Percentiles rank a stretch among this genome's conserved stretches.
phyloP scores from a whole-genome alignment of 2,329 filamentous ascomycete genomes.

The Cladosporium sp. region DNA sequence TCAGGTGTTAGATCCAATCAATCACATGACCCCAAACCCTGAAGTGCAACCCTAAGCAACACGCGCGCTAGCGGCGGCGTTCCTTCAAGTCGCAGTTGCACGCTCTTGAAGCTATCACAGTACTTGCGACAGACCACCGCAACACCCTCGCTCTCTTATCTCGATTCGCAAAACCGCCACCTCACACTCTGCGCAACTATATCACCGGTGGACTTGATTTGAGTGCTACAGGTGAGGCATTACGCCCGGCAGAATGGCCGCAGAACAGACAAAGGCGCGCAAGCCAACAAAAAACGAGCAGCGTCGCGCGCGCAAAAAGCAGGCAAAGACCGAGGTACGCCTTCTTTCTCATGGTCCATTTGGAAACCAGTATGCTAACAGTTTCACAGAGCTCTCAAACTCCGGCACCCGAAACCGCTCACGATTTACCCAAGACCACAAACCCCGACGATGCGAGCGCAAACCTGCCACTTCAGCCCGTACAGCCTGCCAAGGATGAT shows the following conservation, averaged over 20 bases:
- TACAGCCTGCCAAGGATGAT: constrained; percentile 30
- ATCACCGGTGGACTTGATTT: not conserved
- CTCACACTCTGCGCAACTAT: not conserved
- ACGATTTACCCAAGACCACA: constrained; percentile 23
- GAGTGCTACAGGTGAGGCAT: constrained; percentile 22
- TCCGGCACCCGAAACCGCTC: constrained; percentile 28
- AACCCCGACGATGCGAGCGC: constrained; percentile 23
- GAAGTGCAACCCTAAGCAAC: not conserved
- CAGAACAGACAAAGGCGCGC: constrained; percentile 34
- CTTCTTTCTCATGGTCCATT: not conserved
- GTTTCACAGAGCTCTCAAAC: constrained; percentile 32
- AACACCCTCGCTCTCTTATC: not conserved
- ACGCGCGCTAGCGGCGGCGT: constrained; percentile 2
- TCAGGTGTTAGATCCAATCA: not conserved
- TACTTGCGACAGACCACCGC: not conserved
- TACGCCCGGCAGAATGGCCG: constrained; percentile 38
- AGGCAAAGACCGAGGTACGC: constrained; percentile 66
- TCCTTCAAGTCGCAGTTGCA: not conserved
- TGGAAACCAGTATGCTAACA: not conserved
- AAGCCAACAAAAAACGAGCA: constrained; percentile 95
- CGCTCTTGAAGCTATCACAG: not conserved
- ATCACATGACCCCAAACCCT: not conserved
- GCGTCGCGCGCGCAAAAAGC: constrained; percentile 91
- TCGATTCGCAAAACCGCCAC: not conserved
- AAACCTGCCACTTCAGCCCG: constrained; percentile 28